Percentiles rank a stretch among this genome's conserved stretches.
These are phyloP conservation scores for Mucor piriformis DNA, from an alignment of 371 early-diverging fungal species.

Conservation along the genomic window DNA sequence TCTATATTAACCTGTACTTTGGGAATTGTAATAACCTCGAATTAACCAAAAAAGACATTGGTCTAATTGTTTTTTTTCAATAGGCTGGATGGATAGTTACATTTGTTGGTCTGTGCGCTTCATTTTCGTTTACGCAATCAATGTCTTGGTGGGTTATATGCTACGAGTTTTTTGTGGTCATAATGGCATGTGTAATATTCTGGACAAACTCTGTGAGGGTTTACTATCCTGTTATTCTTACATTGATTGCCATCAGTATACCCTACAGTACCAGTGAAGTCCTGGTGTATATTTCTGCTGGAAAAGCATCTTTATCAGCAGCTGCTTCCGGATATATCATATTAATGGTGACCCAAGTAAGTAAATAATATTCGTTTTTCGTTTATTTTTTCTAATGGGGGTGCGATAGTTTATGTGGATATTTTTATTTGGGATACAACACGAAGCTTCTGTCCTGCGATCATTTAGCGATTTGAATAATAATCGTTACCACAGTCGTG, in stretches of 20 bases:
- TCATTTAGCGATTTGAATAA: slow-evolving; percentile 14
- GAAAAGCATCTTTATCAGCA: slow-evolving; percentile 19
- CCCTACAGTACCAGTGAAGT: slow-evolving; percentile 39
- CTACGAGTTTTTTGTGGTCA: slow-evolving; percentile 29
- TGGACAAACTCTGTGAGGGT: slow-evolving; percentile 23
- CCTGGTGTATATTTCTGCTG: slow-evolving; percentile 19
- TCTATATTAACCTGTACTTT: slow-evolving; percentile 15
- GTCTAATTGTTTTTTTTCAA: not conserved
- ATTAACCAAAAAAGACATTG: not conserved
- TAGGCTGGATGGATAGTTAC: slow-evolving; percentile 46
- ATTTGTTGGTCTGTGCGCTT: slow-evolving; percentile 44
- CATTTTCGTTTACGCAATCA: slow-evolving; percentile 15
- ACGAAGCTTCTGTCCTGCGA: slow-evolving; percentile 22
- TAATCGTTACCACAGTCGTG: not conserved
- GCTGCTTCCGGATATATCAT: slow-evolving; percentile 39
- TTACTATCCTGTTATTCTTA: slow-evolving; percentile 37
- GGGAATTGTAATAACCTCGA: slow-evolving; percentile 15
- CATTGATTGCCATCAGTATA: slow-evolving; percentile 37
- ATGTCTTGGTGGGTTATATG: slow-evolving; percentile 45
- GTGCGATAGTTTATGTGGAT: slow-evolving; percentile 36
- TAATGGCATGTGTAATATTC: slow-evolving; percentile 26
- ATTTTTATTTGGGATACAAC: slow-evolving; percentile 38
- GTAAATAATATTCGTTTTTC: not conserved
- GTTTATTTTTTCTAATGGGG: not conserved
- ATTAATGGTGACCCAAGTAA: slow-evolving; percentile 35